A percentile compares a stretch with the other conserved stretches of the same genome.
These are phyloP conservation scores for Metarhizium guizhouense DNA, from an alignment of 2,329 filamentous ascomycete genomes.

Conservation along the genomic window DNA sequence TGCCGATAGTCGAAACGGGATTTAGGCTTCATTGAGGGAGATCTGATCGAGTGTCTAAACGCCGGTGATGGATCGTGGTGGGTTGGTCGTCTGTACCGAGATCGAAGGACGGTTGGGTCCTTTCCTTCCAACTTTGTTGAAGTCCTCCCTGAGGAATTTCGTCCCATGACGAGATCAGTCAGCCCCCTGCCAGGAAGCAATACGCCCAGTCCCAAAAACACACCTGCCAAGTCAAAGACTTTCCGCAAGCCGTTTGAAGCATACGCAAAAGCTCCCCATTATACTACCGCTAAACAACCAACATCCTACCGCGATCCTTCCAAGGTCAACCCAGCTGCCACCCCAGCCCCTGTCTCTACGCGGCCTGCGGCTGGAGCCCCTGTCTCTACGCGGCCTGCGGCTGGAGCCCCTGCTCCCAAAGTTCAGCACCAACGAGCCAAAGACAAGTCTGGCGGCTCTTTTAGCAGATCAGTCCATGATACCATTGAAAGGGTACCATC, in stretches of 20 bases:
- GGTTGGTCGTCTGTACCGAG: conserved; percentile 85
- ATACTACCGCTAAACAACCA: conserved; percentile 53
- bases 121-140: conserved; percentile 98
- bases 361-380: conserved; percentile 7
- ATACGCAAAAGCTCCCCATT: conserved; percentile 57
- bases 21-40: conserved; percentile 92
- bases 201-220: conserved; percentile 44
- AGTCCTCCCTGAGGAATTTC: conserved; percentile 75
- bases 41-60: conserved; percentile 96
- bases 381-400: not conserved
- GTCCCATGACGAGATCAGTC: conserved; percentile 57
- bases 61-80: conserved; percentile 98
- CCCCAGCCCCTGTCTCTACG: conserved; percentile 7
- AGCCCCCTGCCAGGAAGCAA: conserved; percentile 51
- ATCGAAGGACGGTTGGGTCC: conserved; percentile 81
- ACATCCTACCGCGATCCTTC: conserved; percentile 43
- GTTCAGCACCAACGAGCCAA: conserved; percentile 6
- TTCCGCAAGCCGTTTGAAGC: conserved; percentile 61
- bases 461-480: conserved; percentile 14
- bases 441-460: conserved; percentile 17
- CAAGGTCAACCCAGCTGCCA: conserved; percentile 13
- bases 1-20: conserved; percentile 68
- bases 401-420: conserved; percentile 13
- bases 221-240: conserved; percentile 51
- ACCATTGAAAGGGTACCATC: conserved; percentile 11